A percentile compares a stretch with the other conserved stretches of the same genome.
Conservation (phyloP, 2,329 filamentous ascomycete genomes). For the Fusarium nelsonii region DNA sequence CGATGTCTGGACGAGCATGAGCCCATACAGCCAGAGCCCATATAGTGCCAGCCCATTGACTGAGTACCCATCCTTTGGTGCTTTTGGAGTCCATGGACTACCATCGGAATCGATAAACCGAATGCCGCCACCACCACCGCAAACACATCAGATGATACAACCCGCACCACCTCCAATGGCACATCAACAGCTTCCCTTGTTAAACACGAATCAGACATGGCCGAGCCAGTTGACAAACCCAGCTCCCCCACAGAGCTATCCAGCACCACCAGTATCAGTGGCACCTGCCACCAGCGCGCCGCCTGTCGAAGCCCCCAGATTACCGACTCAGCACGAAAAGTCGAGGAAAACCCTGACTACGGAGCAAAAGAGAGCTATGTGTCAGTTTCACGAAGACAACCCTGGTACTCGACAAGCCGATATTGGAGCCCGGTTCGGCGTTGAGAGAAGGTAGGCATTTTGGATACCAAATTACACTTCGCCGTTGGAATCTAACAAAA, state of each 20-base stretch:
- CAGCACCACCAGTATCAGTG: constrained; percentile 69
- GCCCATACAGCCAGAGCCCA: constrained; percentile 72
- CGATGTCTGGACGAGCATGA: constrained; percentile 69
- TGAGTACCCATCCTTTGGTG: constrained; percentile 71
- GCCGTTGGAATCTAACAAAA: constrained; percentile 47
- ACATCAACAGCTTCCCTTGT: constrained; percentile 72
- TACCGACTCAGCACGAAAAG: constrained; percentile 63
- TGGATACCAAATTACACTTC: constrained; percentile 9
- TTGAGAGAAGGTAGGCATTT: constrained; percentile 87
- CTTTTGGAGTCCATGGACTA: constrained; percentile 67
- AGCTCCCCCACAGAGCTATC: constrained; percentile 64
- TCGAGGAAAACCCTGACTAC: constrained; percentile 91
- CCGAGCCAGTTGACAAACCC: constrained; percentile 85
- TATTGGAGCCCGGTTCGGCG: constrained; percentile 94
- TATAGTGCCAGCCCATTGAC: constrained; percentile 66
- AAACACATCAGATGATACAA: constrained; percentile 52
- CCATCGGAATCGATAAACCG: constrained; percentile 63
- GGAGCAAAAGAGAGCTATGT: constrained; percentile 92
- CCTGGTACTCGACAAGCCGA: constrained; percentile 94
- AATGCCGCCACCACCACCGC: constrained; percentile 68
- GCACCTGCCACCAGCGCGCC: constrained; percentile 69
- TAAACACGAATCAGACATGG: constrained; percentile 76
- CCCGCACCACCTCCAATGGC: constrained; percentile 59
- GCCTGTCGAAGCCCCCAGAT: constrained; percentile 48
- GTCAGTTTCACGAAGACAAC: constrained; percentile 90